phyloP scores from a whole-genome alignment of 192 early-diverging fungal genomes.

The Haplosporangium gracile region DNA sequence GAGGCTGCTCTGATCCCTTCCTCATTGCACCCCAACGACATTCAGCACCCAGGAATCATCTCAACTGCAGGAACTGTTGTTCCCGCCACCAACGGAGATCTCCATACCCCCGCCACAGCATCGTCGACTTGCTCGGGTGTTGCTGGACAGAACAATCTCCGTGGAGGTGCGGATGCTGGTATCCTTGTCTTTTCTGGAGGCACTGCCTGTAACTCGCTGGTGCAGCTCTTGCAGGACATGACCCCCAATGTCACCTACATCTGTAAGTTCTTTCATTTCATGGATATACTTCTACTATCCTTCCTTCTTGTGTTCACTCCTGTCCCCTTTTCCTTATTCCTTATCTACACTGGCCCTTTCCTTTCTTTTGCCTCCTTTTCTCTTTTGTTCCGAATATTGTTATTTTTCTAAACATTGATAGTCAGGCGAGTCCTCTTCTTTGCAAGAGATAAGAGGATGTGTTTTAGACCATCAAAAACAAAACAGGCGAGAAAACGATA shows the following conservation, averaged over 20 bases:
- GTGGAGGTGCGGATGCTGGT: constrained; percentile 51
- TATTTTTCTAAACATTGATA: not conserved
- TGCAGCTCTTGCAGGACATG: constrained; percentile 69
- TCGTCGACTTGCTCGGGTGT: not conserved
- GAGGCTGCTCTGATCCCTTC: constrained; percentile 10
- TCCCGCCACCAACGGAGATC: not conserved
- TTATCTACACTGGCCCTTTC: not conserved
- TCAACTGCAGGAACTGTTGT: not conserved
- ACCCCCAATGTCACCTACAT: constrained; percentile 76
- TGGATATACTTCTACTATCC: too few relatives aligned
- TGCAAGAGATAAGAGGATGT: not conserved
- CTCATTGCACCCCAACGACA: constrained; percentile 1
- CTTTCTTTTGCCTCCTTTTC: not conserved
- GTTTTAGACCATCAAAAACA: not conserved
- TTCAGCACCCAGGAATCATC: not conserved
- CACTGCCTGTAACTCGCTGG: constrained; percentile 79
- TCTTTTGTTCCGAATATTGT: not conserved
- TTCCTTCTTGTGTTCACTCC: not conserved
- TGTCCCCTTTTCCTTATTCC: not conserved
- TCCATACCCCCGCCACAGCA: not conserved
- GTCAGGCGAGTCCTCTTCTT: not conserved
- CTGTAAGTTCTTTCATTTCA: constrained; percentile 24
- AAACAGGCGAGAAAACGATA: not conserved
- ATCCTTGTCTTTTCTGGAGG: constrained; percentile 82
- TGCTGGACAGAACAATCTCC: not conserved